Conservation (phyloP, 2,329 filamentous ascomycete species). For the Epichloe brachyelytri region DNA sequence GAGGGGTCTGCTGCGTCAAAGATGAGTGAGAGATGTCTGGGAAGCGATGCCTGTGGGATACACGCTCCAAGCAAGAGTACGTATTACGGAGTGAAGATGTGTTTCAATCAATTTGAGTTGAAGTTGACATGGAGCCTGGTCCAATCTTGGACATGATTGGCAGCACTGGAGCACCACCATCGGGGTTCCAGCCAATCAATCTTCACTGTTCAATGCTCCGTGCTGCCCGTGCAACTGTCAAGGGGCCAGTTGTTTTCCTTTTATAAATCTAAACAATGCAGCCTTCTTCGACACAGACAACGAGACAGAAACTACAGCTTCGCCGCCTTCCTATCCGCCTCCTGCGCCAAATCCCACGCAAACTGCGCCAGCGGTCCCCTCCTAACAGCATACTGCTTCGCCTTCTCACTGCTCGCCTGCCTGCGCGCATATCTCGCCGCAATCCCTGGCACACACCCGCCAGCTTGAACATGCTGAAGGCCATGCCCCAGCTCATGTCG, state of each 20-base stretch:
- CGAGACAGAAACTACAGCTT: constrained; percentile 13
- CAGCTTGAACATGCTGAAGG: constrained; percentile 48
- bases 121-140: no score
- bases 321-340: constrained; percentile 16
- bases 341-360: constrained; percentile 61
- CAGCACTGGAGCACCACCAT: no score
- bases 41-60: no score
- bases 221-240: no score
- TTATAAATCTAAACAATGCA: no score
- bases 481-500: constrained; percentile 47
- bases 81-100: no score
- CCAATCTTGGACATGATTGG: no score
- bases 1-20: neutral
- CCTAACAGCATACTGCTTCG: constrained; percentile 55
- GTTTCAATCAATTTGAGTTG: no score
- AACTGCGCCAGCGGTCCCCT: constrained; percentile 62
- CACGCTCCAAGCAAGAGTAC: no score
- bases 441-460: constrained; percentile 67
- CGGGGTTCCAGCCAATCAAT: no score
- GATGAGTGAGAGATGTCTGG: neutral
- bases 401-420: constrained; percentile 81
- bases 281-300: neutral
- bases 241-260: no score
- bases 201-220: no score
- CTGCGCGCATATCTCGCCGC: constrained; percentile 72